phyloP scores from a whole-genome alignment of 179 eudicot species.

The Pouteria campechiana region DNA sequence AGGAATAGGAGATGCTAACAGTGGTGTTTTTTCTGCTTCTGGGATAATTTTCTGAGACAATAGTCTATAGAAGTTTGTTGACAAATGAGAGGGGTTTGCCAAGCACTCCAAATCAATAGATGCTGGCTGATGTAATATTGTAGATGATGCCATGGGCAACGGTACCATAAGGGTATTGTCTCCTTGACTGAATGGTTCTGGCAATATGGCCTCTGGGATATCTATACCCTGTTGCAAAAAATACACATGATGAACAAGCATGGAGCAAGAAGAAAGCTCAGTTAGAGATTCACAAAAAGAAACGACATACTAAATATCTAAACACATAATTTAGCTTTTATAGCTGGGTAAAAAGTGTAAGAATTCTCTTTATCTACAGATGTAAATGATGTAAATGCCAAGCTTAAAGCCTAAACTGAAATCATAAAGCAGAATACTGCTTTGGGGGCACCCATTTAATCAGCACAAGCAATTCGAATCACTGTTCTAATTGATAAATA shows the following conservation, averaged over 20 bases:
- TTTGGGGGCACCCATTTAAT: no score
- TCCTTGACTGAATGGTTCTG: slow-evolving; percentile 21
- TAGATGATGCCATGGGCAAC: slow-evolving; percentile 7
- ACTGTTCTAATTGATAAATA: no score
- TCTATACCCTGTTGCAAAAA: slow-evolving; percentile 29
- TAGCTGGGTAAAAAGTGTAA: neutral
- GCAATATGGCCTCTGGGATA: slow-evolving; percentile 34
- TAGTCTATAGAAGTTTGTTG: slow-evolving; percentile 13
- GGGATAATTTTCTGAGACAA: slow-evolving; percentile 12
- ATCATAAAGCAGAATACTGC: no score
- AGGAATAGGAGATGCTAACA: slow-evolving; percentile 1
- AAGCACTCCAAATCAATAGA: slow-evolving; percentile 5
- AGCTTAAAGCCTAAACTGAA: neutral
- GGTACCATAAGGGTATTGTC: slow-evolving; percentile 1
- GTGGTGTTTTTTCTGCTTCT: slow-evolving; percentile 7
- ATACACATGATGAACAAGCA: no score
- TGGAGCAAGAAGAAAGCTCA: no score
- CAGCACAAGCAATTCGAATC: no score
- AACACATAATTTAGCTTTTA: neutral
- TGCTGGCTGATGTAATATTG: neutral
- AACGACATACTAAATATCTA: neutral
- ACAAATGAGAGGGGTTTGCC: slow-evolving; percentile 14
- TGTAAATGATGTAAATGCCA: neutral
- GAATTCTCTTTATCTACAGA: neutral
- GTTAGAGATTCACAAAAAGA: no score